phyloP scores from a whole-genome alignment of 108 stramenopile species.

The Discostella stelligeroides region DNA sequence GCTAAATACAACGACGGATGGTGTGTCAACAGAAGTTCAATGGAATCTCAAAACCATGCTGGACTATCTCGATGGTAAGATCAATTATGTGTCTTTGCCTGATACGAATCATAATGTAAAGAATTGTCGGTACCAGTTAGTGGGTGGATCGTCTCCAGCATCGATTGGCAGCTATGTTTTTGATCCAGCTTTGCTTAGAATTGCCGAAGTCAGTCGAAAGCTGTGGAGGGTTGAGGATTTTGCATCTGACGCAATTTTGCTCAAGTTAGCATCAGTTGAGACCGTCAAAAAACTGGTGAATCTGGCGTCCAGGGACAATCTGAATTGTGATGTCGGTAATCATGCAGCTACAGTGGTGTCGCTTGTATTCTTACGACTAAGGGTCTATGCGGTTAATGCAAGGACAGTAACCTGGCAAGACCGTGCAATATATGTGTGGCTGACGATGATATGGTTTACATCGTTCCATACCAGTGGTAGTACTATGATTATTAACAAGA shows the following conservation, averaged over 20 bases:
- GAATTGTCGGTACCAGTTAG: constrained; percentile 18
- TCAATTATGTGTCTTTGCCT: constrained; percentile 11
- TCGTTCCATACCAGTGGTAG: constrained; percentile 17
- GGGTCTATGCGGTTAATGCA: not conserved
- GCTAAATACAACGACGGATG: constrained; percentile 27
- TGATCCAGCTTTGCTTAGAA: constrained; percentile 1
- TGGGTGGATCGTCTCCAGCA: constrained; percentile 26
- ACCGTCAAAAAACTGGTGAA: not conserved
- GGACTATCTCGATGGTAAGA: constrained; percentile 15
- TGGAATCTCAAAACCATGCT: not conserved
- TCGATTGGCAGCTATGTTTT: constrained; percentile 12
- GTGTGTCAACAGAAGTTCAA: constrained; percentile 17
- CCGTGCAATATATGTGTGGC: constrained; percentile 9
- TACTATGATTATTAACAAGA: constrained; percentile 18
- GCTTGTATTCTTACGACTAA: not conserved
- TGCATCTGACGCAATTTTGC: constrained; percentile 20
- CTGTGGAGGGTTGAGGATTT: constrained; percentile 15
- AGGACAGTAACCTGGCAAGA: not conserved
- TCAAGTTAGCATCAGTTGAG: constrained; percentile 8
- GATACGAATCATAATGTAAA: constrained; percentile 33
- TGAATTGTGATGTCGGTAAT: constrained; percentile 4
- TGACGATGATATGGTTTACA: constrained; percentile 10
- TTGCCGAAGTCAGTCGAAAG: constrained; percentile 2
- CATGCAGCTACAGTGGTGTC: not conserved
- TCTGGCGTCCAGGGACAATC: not conserved